A percentile compares a stretch with the other conserved stretches of the same genome.
Evolutionary conservation across 2,329 filamentous ascomycete genomes (phyloP).

Genomic region (Penicillium crustosum): DNA sequence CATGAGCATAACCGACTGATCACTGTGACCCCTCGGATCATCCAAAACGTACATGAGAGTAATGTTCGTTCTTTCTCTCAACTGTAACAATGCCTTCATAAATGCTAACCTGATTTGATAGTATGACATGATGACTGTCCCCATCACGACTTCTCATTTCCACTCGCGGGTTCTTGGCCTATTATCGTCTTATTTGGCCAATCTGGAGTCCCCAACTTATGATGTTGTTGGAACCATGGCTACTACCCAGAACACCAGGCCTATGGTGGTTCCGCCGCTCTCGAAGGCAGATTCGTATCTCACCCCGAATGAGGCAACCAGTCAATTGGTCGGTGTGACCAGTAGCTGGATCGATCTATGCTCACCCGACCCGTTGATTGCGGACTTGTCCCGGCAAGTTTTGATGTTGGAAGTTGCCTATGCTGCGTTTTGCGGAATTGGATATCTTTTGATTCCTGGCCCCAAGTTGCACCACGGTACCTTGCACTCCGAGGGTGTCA

Average conservation of each 20-base stretch:
- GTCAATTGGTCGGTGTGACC: constrained; percentile 73
- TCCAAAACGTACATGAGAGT: constrained; percentile 58
- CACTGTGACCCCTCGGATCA: constrained; percentile 51
- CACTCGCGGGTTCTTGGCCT: constrained; percentile 58
- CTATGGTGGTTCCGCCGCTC: constrained; percentile 43
- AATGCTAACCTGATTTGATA: constrained; percentile 28
- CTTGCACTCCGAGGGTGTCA: constrained; percentile 49
- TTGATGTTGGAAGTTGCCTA: constrained; percentile 90
- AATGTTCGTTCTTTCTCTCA: constrained; percentile 43
- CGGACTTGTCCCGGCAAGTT: constrained; percentile 84
- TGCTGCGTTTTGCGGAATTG: constrained; percentile 89
- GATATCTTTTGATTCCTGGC: constrained; percentile 77
- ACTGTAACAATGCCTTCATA: not conserved
- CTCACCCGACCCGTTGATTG: constrained; percentile 77
- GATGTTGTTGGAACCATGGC: constrained; percentile 41
- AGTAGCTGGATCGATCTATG: constrained; percentile 92
- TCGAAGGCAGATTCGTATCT: constrained; percentile 58
- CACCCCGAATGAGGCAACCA: constrained; percentile 76
- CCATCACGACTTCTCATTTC: constrained; percentile 61
- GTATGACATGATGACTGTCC: constrained; percentile 66
- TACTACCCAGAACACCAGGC: constrained; percentile 43
- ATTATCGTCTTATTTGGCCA: constrained; percentile 53
- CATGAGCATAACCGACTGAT: constrained; percentile 57
- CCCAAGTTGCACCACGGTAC: constrained; percentile 65
- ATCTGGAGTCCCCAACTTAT: constrained; percentile 38